Base-by-base conservation (phyloP, 23 red algal genomes). In the Gracilariopsis chorda region DNA sequence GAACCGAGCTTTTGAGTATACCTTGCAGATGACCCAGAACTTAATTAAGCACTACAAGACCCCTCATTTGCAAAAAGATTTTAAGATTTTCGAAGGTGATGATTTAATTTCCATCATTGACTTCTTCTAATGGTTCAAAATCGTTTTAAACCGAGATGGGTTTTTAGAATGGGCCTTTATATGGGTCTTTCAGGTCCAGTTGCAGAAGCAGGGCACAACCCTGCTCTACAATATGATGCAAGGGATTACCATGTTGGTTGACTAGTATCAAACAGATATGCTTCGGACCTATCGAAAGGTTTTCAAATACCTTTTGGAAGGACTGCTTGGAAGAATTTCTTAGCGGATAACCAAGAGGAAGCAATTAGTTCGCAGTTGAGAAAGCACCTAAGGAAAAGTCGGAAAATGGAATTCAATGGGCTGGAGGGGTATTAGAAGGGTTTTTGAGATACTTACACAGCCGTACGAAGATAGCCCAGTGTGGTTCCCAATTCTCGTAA, bases 171-270 rank as follows among this genome's bases (percentile, higher is more conserved):
- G 36, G 9, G 48, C 48, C 30, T 42, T 28, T 8, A 55, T 79
- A 21, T 79, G 43, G 74, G 13, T 79, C 16, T 79, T 79, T 45
- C 74, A 79, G 11, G 48, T 79, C 40, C 65, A 83, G 37, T 12
- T 16, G 13, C 35, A 58, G 6, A 51, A 32, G 35, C 51, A 57
- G 21, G 77, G 48, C 7, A 27, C 3, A 3, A 30, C 17, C 2
- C 6, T 61, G 29, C 39, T 62, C 0, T 5, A 83, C 4, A 47
- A 35, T 23, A 13, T 51, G 14, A 41, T 81, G 28, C 12, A 33
- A 65, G 52, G 36, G 39, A 37, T 40, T 20, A 62, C 0, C 7
- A 83, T 45, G 24, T 41, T 28, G 56, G 79, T 45, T 16, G 57
- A 61, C 23, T 13, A 63, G 2, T 29, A 61, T 12, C 29, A 63